These are phyloP conservation scores for Botrytis elliptica DNA, from an alignment of 2,329 filamentous ascomycete species.

Conservation along the genomic window DNA sequence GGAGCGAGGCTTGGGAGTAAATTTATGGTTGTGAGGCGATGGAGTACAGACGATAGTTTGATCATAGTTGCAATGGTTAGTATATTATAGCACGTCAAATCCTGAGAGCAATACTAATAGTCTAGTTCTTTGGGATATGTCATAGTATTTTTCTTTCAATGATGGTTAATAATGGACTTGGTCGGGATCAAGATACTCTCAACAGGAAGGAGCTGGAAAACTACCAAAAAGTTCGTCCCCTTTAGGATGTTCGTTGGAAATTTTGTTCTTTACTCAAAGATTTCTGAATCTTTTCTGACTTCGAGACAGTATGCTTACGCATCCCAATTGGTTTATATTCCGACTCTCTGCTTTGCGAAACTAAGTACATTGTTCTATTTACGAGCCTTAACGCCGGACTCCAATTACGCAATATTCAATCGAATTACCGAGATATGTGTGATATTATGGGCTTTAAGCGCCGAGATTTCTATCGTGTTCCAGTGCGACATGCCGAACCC, in stretches of 20 bases:
- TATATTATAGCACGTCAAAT: conserved; percentile 19
- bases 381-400: conserved; percentile 14
- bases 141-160: conserved; percentile 23
- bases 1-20: conserved; percentile 39
- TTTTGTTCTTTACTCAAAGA: background rate
- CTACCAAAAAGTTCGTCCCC: conserved; percentile 28
- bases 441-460: conserved; percentile 13
- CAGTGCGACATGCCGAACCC: conserved; percentile 35
- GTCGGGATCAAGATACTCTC: conserved; percentile 24
- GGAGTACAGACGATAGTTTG: conserved; percentile 25
- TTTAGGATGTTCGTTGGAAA: background rate
- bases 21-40: conserved; percentile 25
- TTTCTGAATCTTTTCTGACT: background rate
- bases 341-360: conserved; percentile 34
- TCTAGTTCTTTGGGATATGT: conserved; percentile 16
- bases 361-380: conserved; percentile 27
- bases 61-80: conserved; percentile 26
- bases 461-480: conserved; percentile 26
- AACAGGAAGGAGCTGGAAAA: conserved; percentile 9
- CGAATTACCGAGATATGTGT: conserved; percentile 14
- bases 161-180: conserved; percentile 29
- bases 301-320: conserved; percentile 32
- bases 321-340: conserved; percentile 35
- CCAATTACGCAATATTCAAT: conserved; percentile 23
- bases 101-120: conserved; percentile 8